A percentile compares a stretch with the other conserved stretches of the same genome.
Conservation (phyloP, 108 stramenopile species). For the Discostella pseudostelligera region DNA sequence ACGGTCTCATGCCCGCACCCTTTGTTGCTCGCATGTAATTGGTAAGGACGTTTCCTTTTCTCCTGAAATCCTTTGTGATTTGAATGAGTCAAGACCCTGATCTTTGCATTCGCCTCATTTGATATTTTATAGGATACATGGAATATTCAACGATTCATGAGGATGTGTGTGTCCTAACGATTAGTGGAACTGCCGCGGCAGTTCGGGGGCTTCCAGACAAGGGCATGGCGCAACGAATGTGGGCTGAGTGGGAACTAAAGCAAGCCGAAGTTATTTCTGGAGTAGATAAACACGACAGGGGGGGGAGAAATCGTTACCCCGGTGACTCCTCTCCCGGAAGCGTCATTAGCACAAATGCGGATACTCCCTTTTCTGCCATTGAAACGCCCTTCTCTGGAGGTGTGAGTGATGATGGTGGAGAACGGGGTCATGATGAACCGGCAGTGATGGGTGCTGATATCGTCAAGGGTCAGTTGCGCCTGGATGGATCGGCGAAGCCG, state of each 20-base stretch:
- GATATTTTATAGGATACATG: constrained; percentile 55
- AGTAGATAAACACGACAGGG: constrained; percentile 20
- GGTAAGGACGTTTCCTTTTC: constrained; percentile 20
- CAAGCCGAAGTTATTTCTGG: constrained; percentile 22
- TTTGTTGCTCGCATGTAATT: constrained; percentile 93
- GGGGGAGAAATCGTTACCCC: constrained; percentile 14
- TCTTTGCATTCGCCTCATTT: neutral
- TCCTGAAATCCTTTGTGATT: neutral
- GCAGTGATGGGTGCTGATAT: constrained; percentile 7
- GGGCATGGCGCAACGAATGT: constrained; percentile 52
- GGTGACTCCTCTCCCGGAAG: constrained; percentile 44
- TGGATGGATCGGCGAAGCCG: constrained; percentile 23
- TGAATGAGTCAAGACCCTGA: neutral
- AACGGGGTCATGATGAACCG: constrained; percentile 12
- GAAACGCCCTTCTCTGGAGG: constrained; percentile 38
- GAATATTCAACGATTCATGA: constrained; percentile 95
- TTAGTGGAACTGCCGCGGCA: constrained; percentile 93
- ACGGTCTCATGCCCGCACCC: constrained; percentile 84
- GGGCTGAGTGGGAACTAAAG: constrained; percentile 53
- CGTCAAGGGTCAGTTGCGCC: constrained; percentile 12
- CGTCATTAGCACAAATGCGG: constrained; percentile 29
- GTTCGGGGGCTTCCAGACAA: constrained; percentile 80
- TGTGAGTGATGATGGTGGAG: constrained; percentile 44
- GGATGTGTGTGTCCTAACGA: constrained; percentile 92
- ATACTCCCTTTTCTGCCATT: constrained; percentile 14